Evolutionary conservation across 1,284 basidiomycete species (phyloP).

Genomic region (Neonothopanus nambi): DNA sequence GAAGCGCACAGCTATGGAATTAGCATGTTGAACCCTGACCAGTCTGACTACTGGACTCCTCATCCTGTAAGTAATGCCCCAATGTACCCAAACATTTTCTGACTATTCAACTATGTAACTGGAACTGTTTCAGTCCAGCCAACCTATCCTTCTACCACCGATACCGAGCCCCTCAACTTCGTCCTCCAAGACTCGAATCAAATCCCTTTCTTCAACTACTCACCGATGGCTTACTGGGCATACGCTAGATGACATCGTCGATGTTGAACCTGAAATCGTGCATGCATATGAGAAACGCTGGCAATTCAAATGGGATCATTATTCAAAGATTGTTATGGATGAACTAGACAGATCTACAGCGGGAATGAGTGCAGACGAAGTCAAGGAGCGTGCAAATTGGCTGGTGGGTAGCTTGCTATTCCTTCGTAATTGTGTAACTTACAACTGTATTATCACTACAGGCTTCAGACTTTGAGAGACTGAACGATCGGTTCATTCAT

Average conservation of each 20-base stretch:
- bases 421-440: background rate
- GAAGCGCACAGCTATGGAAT: too few relatives aligned
- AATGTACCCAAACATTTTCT: too few relatives aligned
- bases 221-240: background rate
- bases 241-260: background rate
- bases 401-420: background rate
- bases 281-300: conserved; percentile 3
- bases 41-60: too few relatives aligned
- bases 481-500: conserved; percentile 3
- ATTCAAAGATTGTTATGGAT: background rate
- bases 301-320: conserved; percentile 8
- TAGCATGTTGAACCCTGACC: too few relatives aligned
- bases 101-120: too few relatives aligned
- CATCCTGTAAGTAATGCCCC: too few relatives aligned
- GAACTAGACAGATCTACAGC: background rate
- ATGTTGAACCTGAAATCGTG: background rate
- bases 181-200: background rate
- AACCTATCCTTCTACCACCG: background rate
- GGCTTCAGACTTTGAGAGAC: background rate
- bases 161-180: background rate
- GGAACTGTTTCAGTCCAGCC: too few relatives aligned
- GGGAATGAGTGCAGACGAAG: background rate
- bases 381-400: background rate
- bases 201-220: background rate
- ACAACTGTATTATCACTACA: background rate